phyloP scores from a whole-genome alignment of 2,329 filamentous ascomycete species.

The Botryotinia calthae region DNA sequence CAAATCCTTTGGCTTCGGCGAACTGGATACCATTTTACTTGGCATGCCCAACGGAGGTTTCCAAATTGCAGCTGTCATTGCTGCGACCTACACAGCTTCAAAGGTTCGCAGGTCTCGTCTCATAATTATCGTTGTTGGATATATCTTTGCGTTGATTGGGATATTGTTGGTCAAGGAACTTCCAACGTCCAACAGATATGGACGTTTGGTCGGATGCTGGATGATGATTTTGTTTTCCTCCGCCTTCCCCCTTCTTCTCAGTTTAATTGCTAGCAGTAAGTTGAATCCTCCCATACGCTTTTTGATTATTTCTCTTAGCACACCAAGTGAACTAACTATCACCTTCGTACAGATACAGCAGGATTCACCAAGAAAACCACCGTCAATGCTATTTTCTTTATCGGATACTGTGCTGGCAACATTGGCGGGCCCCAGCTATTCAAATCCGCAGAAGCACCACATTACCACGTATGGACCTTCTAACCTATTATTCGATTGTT shows the following conservation, averaged over 20 bases:
- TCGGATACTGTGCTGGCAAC: constrained; percentile 17
- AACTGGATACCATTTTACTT: constrained; percentile 40
- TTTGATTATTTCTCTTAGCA: neutral
- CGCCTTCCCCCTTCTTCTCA: constrained; percentile 28
- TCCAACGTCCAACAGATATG: constrained; percentile 49
- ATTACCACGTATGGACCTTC: constrained; percentile 56
- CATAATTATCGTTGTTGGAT: constrained; percentile 24
- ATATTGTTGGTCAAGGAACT: constrained; percentile 57
- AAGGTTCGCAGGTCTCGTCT: constrained; percentile 23
- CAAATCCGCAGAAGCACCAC: constrained; percentile 10
- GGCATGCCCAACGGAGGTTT: constrained; percentile 60
- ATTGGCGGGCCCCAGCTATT: constrained; percentile 16
- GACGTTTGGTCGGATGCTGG: constrained; percentile 50
- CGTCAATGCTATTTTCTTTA: constrained; percentile 17
- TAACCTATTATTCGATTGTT: constrained; percentile 29
- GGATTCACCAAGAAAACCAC: constrained; percentile 17
- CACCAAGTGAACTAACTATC: neutral
- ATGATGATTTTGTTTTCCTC: constrained; percentile 62
- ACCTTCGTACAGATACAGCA: neutral
- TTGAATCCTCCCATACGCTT: neutral
- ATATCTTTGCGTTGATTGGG: constrained; percentile 54
- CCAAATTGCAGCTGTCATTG: constrained; percentile 11
- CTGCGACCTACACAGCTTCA: constrained; percentile 22
- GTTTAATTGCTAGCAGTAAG: constrained; percentile 55
- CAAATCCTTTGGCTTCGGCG: constrained; percentile 39